phyloP scores from a whole-genome alignment of 192 early-diverging fungal genomes.

The Linnemannia schmuckeri region DNA sequence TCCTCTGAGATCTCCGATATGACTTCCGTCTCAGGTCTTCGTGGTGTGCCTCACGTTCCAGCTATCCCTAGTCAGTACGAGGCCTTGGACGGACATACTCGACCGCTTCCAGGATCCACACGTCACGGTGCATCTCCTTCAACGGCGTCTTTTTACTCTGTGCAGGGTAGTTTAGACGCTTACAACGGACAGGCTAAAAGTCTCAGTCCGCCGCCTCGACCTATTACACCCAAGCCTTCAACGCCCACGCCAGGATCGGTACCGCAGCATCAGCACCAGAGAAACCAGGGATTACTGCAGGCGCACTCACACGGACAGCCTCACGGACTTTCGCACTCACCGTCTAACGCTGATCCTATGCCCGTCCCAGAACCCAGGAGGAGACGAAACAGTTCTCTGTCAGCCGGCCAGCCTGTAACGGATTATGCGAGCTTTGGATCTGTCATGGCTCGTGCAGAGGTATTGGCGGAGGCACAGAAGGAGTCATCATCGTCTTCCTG shows the following conservation, averaged over 20 bases:
- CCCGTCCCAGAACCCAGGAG: conserved; percentile 19
- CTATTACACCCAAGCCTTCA: conserved; percentile 43
- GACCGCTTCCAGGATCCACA: conserved; percentile 10
- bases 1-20: conserved; percentile 35
- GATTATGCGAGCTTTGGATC: conserved; percentile 50
- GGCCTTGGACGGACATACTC: not conserved
- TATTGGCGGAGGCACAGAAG: conserved; percentile 27
- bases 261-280: conserved; percentile 6
- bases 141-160: not conserved
- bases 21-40: conserved; percentile 11
- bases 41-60: conserved; percentile 1
- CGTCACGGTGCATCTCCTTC: conserved; percentile 5
- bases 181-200: conserved; percentile 25
- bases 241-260: conserved; percentile 10
- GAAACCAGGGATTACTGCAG: not conserved
- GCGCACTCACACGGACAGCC: not conserved
- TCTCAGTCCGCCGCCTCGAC: conserved; percentile 44
- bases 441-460: conserved; percentile 48
- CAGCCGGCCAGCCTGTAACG: conserved; percentile 3
- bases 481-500: conserved; percentile 27
- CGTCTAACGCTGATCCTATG: not conserved
- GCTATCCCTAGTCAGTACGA: conserved; percentile 37
- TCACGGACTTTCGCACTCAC: not conserved
- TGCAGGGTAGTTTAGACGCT: not conserved
- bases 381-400: conserved; percentile 48